A percentile compares a stretch with the other conserved stretches of the same genome.
Conservation (phyloP, 2,329 filamentous ascomycete genomes). For the Apiospora saccharicola region DNA sequence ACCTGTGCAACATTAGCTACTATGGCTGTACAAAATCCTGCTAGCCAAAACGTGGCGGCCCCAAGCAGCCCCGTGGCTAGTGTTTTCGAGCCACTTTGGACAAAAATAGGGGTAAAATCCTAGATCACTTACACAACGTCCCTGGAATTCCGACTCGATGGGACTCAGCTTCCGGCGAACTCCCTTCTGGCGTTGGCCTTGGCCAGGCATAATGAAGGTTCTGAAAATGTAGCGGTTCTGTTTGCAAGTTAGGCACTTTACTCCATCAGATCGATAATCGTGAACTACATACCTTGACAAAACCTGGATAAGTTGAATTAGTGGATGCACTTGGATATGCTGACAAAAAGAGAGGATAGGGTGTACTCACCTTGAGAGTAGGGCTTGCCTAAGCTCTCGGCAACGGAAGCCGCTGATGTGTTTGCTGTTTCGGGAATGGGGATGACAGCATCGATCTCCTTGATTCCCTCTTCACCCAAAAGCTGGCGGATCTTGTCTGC, state of each 20-base stretch:
- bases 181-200: constrained; percentile 81
- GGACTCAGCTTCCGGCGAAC: constrained; percentile 90
- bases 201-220: constrained; percentile 78
- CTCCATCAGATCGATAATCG: neutral
- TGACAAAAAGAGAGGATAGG: no score
- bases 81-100: neutral
- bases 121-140: constrained; percentile 63
- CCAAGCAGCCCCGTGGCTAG: neutral
- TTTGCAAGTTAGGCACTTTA: neutral
- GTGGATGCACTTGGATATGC: neutral
- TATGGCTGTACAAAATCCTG: neutral
- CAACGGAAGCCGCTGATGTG: constrained; percentile 74
- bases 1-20: constrained; percentile 45
- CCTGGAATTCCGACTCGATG: constrained; percentile 85
- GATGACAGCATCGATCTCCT: constrained; percentile 69
- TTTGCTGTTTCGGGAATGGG: constrained; percentile 81
- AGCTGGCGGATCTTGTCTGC: constrained; percentile 71
- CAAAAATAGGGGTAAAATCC: neutral
- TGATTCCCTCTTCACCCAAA: constrained; percentile 68
- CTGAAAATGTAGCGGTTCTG: constrained; percentile 78
- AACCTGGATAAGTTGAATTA: neutral
- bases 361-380: constrained; percentile 65
- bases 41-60: neutral
- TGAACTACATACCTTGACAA: neutral
- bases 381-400: constrained; percentile 73